Base-by-base conservation (phyloP, 306 rosid species). In the Gynostemma pentaphyllum region DNA sequence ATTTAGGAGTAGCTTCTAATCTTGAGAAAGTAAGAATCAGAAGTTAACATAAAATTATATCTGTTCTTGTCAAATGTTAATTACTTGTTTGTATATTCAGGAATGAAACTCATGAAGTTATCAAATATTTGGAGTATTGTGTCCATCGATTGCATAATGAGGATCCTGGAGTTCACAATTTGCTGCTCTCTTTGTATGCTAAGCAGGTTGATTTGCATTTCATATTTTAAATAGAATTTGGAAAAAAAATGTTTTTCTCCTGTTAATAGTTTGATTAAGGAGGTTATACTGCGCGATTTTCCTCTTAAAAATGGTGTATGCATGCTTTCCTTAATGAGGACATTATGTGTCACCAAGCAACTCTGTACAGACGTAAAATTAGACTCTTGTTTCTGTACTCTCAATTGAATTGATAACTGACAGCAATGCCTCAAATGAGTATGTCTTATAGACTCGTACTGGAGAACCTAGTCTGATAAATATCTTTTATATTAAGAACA, bases 61-160 rank as follows among this genome's bases (percentile, higher is more conserved):
- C 36, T 57, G 52, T 48, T 48, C 44, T 28, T 22, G 30, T 42
- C 28, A 18, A n/a, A 24, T 59, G 52, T 60, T 46, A 55, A 15
- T 71, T 64, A 18, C 64, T 69, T 19, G 50, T 60, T 62, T 57
- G 18, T 39, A 5, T 45, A 78, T 76, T 74, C 86, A 92, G 96
- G 91, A 92, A 92, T 70, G 98, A 92, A 81, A 92, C 98, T 11
- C 98, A 92, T 12, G 98, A 92, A 76, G 98, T 88, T 76, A 92
- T 92, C 67, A 92, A 92, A 68, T 92, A 92, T 78, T 87, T 88
- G 81, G 98, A 92, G 70, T 81, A 84, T 62, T 86, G 96, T 74
- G 95, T 86, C 75, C 95, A 92, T 77, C 82, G 82, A 59, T 84
- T 92, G 78, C 87, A 86, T 68, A 92, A 92, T 74, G 98, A 92